These are phyloP conservation scores for Comarum palustre DNA, from an alignment of 306 rosid genomes.

Conservation along the genomic window DNA sequence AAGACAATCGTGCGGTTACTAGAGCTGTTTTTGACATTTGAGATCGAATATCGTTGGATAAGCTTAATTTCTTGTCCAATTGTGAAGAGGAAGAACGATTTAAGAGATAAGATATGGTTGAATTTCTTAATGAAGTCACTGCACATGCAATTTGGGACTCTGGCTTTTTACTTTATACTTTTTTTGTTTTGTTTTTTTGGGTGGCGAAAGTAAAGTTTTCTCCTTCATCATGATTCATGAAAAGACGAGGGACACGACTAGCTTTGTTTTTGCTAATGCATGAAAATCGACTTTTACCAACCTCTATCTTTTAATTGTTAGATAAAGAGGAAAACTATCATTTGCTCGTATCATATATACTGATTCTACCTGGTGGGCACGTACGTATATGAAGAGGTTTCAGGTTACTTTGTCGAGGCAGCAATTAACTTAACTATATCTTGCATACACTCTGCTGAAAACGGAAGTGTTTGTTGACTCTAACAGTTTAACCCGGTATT, in stretches of 20 bases:
- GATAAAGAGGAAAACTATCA: no score
- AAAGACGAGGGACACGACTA: background rate
- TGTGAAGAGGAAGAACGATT: background rate
- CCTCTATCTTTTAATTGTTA: no score
- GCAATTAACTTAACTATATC: no score
- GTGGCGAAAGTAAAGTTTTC: background rate
- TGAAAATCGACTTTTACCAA: background rate
- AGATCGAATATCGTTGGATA: background rate
- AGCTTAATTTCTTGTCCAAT: background rate
- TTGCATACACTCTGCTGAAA: no score
- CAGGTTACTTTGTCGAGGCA: no score
- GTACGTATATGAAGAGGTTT: no score
- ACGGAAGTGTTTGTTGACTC: background rate
- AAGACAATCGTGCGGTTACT: background rate
- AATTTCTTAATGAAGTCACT: background rate
- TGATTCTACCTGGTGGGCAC: no score
- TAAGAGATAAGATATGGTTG: conserved; percentile 1
- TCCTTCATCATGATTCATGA: background rate
- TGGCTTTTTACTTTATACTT: background rate
- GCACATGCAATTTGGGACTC: background rate
- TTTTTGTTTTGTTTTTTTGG: no score
- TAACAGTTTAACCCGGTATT: background rate
- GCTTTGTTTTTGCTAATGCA: background rate
- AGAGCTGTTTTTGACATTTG: conserved; percentile 13
- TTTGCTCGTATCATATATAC: no score